Percentiles rank a stretch among this genome's conserved stretches.
phyloP scores from a whole-genome alignment of 306 rosid species.

The Arachis stenosperma region DNA sequence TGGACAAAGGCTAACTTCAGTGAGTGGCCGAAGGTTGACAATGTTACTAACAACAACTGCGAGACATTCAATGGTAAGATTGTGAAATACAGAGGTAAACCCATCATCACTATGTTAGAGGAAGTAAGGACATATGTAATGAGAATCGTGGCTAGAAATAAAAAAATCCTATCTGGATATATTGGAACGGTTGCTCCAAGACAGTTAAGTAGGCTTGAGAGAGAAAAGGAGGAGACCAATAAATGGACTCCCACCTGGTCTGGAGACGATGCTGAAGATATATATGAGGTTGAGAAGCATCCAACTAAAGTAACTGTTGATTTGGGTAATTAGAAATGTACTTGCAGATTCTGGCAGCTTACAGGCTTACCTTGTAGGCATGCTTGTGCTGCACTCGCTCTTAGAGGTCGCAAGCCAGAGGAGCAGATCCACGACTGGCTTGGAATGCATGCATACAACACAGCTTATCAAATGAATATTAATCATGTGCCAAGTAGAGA shows the following conservation, averaged over 20 bases:
- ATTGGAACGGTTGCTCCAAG: not conserved
- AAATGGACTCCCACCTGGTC: too few relatives aligned
- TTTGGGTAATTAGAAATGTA: not conserved
- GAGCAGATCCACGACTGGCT: not conserved
- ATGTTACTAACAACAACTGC: too few relatives aligned
- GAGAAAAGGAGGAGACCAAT: too few relatives aligned
- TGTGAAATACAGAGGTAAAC: not conserved
- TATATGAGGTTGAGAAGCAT: too few relatives aligned
- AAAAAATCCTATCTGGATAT: not conserved
- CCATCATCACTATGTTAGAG: not conserved
- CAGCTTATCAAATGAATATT: too few relatives aligned
- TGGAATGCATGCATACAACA: too few relatives aligned
- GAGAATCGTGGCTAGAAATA: too few relatives aligned
- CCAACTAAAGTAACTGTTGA: not conserved
- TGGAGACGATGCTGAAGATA: too few relatives aligned
- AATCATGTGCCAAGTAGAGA: not conserved
- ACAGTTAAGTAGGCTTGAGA: not conserved
- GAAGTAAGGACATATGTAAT: not conserved
- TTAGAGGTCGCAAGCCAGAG: not conserved
- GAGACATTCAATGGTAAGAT: not conserved
- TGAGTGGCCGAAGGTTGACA: not conserved
- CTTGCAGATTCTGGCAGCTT: not conserved
- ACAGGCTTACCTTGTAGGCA: not conserved
- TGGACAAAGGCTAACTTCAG: not conserved
- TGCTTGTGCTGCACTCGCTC: not conserved